Evolutionary conservation across 140 eudicot genomes (phyloP).

Genomic region (Flaveria floridana): DNA sequence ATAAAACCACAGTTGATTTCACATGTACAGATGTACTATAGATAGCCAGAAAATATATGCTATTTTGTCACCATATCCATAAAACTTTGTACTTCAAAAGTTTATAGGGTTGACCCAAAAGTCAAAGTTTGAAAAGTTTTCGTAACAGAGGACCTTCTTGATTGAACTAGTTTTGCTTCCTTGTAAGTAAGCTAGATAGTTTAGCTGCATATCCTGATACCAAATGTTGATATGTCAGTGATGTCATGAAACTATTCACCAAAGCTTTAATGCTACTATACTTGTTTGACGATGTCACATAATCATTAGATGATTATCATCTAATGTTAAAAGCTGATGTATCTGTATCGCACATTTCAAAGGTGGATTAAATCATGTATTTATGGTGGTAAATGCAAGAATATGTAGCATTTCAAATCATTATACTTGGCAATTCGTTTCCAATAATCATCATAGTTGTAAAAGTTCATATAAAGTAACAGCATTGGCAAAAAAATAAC

Average conservation of each 20-base stretch:
- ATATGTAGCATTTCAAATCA: conserved; percentile 18
- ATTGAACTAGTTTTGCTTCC: conserved; percentile 2
- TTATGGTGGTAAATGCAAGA: conserved; percentile 8
- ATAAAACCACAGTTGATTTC: not conserved
- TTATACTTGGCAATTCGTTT: conserved; percentile 13
- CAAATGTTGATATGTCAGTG: not conserved
- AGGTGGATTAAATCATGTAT: conserved; percentile 1
- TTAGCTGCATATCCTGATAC: conserved; percentile 3
- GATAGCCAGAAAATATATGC: conserved; percentile 5
- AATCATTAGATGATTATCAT: not conserved
- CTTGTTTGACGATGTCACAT: not conserved
- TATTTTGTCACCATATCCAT: not conserved
- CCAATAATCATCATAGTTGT: conserved; percentile 3
- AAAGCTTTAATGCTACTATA: conserved; percentile 16
- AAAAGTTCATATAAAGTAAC: not conserved
- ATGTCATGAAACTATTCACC: not conserved
- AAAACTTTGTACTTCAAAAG: not conserved
- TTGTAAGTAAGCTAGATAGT: conserved; percentile 22
- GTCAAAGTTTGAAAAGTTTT: conserved; percentile 6
- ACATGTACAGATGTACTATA: not conserved
- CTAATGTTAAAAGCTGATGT: not conserved
- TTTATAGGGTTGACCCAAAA: conserved; percentile 16
- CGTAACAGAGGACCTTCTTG: conserved; percentile 10
- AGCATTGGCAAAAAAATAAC: not conserved
- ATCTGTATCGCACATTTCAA: not conserved